Base-by-base conservation (phyloP, 345 rosid species). In the Eutrema heterophyllum region DNA sequence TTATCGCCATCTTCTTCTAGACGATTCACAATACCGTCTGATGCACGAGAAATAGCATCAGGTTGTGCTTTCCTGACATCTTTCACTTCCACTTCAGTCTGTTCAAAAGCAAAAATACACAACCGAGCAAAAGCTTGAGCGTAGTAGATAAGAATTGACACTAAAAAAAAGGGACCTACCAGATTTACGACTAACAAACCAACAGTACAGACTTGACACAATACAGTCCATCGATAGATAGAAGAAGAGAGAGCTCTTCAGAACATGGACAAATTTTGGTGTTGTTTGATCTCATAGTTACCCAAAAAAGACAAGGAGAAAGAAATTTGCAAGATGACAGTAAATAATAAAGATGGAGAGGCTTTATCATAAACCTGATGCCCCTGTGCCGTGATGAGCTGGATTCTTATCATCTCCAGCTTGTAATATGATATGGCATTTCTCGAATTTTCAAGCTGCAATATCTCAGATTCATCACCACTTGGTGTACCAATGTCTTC, bases 331-430 rank as follows among this genome's bases (percentile, higher is more conserved):
- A 36, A 35, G 46, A 13, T 33, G 45, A 11, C 16, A 13, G 55
- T 26, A 44, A 41, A 30, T 13, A 48, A n/a, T 51, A 46, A 9
- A 26, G 55, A 65, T 15, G 57, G 43, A 53, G 43, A 67, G 61
- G 78, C 38, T 67, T 64, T 7, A 24, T 51, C 10, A 49, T 79
- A 64, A 83, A 95, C 99, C 81, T 85, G 90, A 71, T 70, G 82
- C 41, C 92, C 99, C 64, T 87, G 83, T 53, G 90, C 86, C 9
- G 92, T 87, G 76, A 89, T 83, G 68, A 92, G 85, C 78, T 86
- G 89, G 81, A 94, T 86, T 74, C 84, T 87, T 51, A 80, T 80
- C 71, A 90, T 85, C 82, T 89, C 99, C 80, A 94, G 81, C 82
- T 87, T 95, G 89, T 89, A 95, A 81, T 82, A 88, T 4, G 88